Percentiles rank a stretch among this genome's conserved stretches.
Evolutionary conservation across 306 rosid genomes (phyloP).

Genomic region (Fragaria iinumae): DNA sequence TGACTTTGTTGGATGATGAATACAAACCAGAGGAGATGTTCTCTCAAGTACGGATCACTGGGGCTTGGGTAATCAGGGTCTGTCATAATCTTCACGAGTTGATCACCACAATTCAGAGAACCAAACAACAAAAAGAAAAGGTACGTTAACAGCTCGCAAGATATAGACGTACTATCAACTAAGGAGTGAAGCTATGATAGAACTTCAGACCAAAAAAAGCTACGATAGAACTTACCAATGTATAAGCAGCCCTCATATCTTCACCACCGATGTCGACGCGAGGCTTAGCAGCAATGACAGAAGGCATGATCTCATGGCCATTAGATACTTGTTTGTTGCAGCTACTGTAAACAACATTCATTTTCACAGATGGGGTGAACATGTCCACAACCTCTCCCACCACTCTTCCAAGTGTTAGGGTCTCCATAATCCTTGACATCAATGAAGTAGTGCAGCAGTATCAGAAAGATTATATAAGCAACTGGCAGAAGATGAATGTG

Average conservation of each 20-base stretch:
- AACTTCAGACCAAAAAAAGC: too few relatives aligned
- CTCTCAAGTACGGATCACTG: constrained; percentile 75
- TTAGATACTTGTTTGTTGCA: constrained; percentile 55
- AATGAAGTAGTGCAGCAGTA: not conserved
- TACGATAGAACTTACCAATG: constrained; percentile 47
- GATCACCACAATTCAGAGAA: not conserved
- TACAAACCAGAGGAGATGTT: constrained; percentile 85
- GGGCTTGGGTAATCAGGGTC: constrained; percentile 99
- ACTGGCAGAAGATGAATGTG: not conserved
- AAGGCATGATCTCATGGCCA: constrained; percentile 83
- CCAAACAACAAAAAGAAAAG: not conserved
- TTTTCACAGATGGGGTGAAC: constrained; percentile 67
- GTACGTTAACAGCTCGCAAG: not conserved
- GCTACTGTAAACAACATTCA: constrained; percentile 63
- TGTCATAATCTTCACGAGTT: constrained; percentile 63
- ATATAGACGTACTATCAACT: not conserved
- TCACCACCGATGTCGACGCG: constrained; percentile 78
- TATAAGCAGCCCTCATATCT: constrained; percentile 75
- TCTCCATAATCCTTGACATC: constrained; percentile 58
- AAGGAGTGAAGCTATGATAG: not conserved
- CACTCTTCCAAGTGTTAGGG: constrained; percentile 66
- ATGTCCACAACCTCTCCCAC: constrained; percentile 88
- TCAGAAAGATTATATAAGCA: not conserved
- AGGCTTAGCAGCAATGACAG: constrained; percentile 51
- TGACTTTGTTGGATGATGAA: not conserved